Percentiles rank a stretch among this genome's conserved stretches.
These are phyloP conservation scores for Cutaneotrichosporon mucoides DNA, from an alignment of 1,284 basidiomycete species.

Conservation along the genomic window DNA sequence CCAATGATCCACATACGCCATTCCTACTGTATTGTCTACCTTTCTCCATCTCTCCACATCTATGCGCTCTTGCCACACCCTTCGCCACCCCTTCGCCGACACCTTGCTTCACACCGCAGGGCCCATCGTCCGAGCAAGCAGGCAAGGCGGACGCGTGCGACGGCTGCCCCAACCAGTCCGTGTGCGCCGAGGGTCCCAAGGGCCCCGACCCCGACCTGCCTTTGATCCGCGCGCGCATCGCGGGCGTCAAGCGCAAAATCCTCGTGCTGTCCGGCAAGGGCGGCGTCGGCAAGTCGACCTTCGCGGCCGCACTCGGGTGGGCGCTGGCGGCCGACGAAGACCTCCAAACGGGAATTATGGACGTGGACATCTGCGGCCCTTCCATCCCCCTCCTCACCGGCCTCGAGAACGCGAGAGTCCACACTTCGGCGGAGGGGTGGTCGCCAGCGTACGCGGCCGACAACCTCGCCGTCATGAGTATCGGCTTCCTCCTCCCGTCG, in stretches of 20 bases:
- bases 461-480: conserved; percentile 95
- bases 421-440: conserved; percentile 92
- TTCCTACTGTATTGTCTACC: no score
- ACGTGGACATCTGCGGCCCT: conserved; percentile 97
- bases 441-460: conserved; percentile 96
- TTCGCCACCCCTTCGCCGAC: no score
- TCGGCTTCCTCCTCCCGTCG: conserved; percentile 94
- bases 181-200: conserved; percentile 75
- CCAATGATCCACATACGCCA: no score
- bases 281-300: conserved; percentile 97
- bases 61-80: no score
- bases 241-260: conserved; percentile 80
- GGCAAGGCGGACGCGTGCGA: conserved; percentile 89
- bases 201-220: conserved; percentile 91
- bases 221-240: conserved; percentile 77
- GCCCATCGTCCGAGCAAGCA: conserved; percentile 86
- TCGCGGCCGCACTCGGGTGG: conserved; percentile 94
- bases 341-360: conserved; percentile 94
- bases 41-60: no score
- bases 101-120: conserved; percentile 62
- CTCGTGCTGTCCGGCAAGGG: conserved; percentile 94
- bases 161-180: conserved; percentile 92
- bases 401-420: conserved; percentile 79
- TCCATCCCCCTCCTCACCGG: conserved; percentile 97
- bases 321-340: conserved; percentile 86